Percentiles rank a stretch among this genome's conserved stretches.
Evolutionary conservation across 495 filamentous ascomycete species (phyloP).

Genomic region (Neurospora sp.): DNA sequence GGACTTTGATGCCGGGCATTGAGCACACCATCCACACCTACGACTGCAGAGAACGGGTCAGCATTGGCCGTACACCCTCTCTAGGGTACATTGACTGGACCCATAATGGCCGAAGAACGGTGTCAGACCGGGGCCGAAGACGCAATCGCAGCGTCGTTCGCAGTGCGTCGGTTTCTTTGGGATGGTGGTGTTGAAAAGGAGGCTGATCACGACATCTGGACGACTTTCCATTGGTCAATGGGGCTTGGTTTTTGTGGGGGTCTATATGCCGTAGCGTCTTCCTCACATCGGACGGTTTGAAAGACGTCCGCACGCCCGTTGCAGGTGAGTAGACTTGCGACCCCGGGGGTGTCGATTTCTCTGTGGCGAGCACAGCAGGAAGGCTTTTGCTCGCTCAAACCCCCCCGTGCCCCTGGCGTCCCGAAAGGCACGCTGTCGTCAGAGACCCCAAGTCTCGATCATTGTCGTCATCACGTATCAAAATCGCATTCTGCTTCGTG

Average conservation of each 20-base stretch:
- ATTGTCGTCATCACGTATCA: neutral
- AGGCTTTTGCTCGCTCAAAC: neutral
- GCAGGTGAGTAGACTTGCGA: neutral
- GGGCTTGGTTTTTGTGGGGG: constrained; percentile 15
- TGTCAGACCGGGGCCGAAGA: constrained; percentile 10
- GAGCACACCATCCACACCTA: neutral
- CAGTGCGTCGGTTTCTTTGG: constrained; percentile 3
- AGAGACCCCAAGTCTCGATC: neutral
- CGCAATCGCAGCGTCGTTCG: constrained; percentile 7
- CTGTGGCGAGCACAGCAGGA: neutral
- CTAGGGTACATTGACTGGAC: neutral
- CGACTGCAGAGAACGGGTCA: neutral
- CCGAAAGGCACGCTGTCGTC: neutral
- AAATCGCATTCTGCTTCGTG: neutral
- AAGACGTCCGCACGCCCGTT: neutral
- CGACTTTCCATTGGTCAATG: constrained; percentile 19
- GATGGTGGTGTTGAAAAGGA: constrained; percentile 25
- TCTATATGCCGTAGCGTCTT: constrained; percentile 1
- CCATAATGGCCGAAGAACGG: neutral
- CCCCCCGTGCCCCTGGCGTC: neutral
- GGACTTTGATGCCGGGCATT: neutral
- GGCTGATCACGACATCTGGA: constrained; percentile 27
- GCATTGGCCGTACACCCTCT: neutral
- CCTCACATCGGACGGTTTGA: neutral
- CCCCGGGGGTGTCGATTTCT: neutral